A percentile compares a stretch with the other conserved stretches of the same genome.
These are phyloP conservation scores for Penicillium nucicola DNA, from an alignment of 495 filamentous ascomycete genomes.

Conservation along the genomic window DNA sequence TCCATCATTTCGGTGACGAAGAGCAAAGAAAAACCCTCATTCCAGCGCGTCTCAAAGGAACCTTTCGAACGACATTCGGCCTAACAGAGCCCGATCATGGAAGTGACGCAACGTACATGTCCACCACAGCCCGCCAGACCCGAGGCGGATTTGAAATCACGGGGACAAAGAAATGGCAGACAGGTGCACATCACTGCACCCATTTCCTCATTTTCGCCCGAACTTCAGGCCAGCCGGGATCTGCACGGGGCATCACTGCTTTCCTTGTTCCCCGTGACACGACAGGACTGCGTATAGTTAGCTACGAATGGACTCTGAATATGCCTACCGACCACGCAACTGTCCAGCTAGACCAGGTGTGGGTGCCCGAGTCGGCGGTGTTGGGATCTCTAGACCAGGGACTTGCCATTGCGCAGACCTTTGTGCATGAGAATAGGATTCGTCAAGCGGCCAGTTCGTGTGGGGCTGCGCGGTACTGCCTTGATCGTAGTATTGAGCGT, in stretches of 20 bases:
- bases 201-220: constrained; percentile 59
- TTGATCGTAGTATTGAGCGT: constrained; percentile 51
- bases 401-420: constrained; percentile 56
- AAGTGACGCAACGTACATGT: constrained; percentile 58
- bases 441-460: constrained; percentile 58
- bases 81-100: constrained; percentile 60
- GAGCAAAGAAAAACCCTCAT: constrained; percentile 51
- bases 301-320: constrained; percentile 60
- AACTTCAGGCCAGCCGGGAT: constrained; percentile 44
- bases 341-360: constrained; percentile 46
- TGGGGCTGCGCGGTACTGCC: constrained; percentile 54
- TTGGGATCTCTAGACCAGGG: constrained; percentile 46
- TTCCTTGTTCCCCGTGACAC: constrained; percentile 51
- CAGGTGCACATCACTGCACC: constrained; percentile 54
- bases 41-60: constrained; percentile 41
- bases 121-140: constrained; percentile 39
- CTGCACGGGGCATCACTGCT: constrained; percentile 52
- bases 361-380: constrained; percentile 45
- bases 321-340: constrained; percentile 63
- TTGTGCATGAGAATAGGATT: constrained; percentile 61
- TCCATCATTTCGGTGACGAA: constrained; percentile 50
- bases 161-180: constrained; percentile 61
- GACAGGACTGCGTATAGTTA: constrained; percentile 44
- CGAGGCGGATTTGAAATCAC: constrained; percentile 48
- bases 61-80: constrained; percentile 53